Conservation (phyloP, 352 stramenopile species). For the Pythium guiyangense region DNA sequence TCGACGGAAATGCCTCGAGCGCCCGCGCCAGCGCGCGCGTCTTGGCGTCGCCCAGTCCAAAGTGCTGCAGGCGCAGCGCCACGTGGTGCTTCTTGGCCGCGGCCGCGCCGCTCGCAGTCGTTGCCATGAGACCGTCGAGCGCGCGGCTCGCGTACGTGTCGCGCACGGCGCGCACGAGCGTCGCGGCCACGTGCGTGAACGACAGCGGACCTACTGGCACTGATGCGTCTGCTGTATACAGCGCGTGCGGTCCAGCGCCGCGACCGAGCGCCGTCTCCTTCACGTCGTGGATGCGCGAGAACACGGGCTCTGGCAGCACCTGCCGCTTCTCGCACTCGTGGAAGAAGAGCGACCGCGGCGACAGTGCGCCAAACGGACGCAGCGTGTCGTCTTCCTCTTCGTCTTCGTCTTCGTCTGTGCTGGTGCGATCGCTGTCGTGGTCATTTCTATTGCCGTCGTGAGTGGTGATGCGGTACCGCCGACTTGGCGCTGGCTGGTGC, state of each 20-base stretch:
- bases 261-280: too few species aligned
- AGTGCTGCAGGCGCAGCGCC: slow-evolving; percentile 59
- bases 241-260: not conserved
- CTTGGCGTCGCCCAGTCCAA: slow-evolving; percentile 63
- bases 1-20: slow-evolving; percentile 46
- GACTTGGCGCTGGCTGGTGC: slow-evolving; percentile 23
- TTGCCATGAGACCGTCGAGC: slow-evolving; percentile 22
- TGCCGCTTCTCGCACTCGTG: slow-evolving; percentile 55
- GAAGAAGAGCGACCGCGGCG: slow-evolving; percentile 63
- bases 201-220: slow-evolving; percentile 13
- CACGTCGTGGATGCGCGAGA: slow-evolving; percentile 62
- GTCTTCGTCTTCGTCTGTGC: slow-evolving; percentile 7
- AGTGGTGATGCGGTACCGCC: too few species aligned
- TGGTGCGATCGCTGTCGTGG: too few species aligned
- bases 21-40: slow-evolving; percentile 49
- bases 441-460: slow-evolving; percentile 7
- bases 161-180: slow-evolving; percentile 29
- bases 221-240: too few species aligned
- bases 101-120: slow-evolving; percentile 16
- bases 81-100: slow-evolving; percentile 39
- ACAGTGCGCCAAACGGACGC: slow-evolving; percentile 32
- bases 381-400: slow-evolving; percentile 14
- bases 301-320: slow-evolving; percentile 61
- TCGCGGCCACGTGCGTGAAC: slow-evolving; percentile 33
- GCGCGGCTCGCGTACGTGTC: slow-evolving; percentile 17